Base-by-base conservation (phyloP, 1,284 basidiomycete genomes). In the Marasmius fiardii region DNA sequence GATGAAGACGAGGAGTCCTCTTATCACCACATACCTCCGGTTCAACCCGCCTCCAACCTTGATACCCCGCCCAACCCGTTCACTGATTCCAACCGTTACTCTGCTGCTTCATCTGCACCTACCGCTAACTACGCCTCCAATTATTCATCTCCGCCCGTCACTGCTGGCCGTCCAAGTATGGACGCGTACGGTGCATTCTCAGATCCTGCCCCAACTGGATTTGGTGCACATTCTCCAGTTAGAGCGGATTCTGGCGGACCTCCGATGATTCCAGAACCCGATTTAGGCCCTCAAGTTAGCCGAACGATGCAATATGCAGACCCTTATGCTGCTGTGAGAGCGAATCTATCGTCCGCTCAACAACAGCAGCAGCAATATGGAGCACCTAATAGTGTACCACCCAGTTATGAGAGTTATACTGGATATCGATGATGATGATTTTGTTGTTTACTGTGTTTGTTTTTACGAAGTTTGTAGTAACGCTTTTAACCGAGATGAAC, bases 251-350 rank as follows among this genome's bases (percentile, higher is more conserved):
- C 58, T 31, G 62, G 58, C 24, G 28, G 28, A 4, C 64, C 72
- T 6, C 71, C 72, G 39, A 64, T 61, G 18, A 65, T 72, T 7
- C 73, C 71, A 43, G 70, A 70, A 50, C 69, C 65, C 60, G 79
- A 67, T 60, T 70, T 67, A 62, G 70, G 70, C 1, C 81, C 84
- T 23, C 74, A 80, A 20, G 74, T 92, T 34, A 93, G 91, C 68
- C 75, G 92, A 64, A 94, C 92, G 52, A 93, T 94, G 92, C 86
- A 92, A 71, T 92, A 90, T 65, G 86, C 89, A 20, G 88, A 92
- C 65, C 88, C 88, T 10, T 91, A 91, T 64, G 86, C 88, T 12
- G 86, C 85, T 12, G 87, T 91, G 23, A 78, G 87, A 20, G 84
- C 84, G 10, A 79, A 76, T 7, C 65, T 83, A 58, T 71, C 66